These are phyloP conservation scores for Handroanthus guayacan DNA, from an alignment of 257 asterid species.

Conservation along the genomic window DNA sequence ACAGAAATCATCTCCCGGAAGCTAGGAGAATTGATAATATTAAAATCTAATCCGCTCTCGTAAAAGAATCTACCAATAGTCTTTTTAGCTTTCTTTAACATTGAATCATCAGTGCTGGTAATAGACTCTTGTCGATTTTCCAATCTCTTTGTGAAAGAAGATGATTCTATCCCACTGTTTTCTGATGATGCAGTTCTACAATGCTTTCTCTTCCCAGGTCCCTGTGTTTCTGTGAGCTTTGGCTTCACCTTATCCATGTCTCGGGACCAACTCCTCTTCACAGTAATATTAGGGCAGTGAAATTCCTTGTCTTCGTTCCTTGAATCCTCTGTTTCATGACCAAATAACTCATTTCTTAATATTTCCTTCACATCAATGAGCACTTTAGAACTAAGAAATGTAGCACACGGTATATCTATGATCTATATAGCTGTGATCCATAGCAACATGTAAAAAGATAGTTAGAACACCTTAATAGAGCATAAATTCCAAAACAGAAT, in stretches of 20 bases:
- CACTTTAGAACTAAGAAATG: conserved; percentile 33
- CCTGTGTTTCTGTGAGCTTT: conserved; percentile 25
- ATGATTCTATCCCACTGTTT: conserved; percentile 9
- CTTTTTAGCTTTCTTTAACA: conserved; percentile 35
- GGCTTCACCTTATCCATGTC: conserved; percentile 11
- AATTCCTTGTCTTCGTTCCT: conserved; percentile 30
- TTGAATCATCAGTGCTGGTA: conserved; percentile 15
- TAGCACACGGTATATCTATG: conserved; percentile 2
- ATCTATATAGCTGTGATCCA: not conserved
- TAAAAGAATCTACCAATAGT: conserved; percentile 52
- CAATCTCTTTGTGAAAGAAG: not conserved
- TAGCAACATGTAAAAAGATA: not conserved
- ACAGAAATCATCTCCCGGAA: conserved; percentile 50
- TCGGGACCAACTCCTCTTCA: conserved; percentile 36
- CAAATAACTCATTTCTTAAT: conserved; percentile 35
- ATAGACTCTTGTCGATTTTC: conserved; percentile 11
- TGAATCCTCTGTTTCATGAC: conserved; percentile 29
- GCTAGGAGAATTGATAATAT: conserved; percentile 44
- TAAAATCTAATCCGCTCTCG: conserved; percentile 53
- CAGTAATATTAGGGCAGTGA: conserved; percentile 34
- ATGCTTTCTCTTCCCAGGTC: conserved; percentile 29
- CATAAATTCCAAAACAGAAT: not conserved
- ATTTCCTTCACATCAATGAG: conserved; percentile 30
- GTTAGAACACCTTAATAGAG: not conserved
- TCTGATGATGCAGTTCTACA: conserved; percentile 12